phyloP scores from a whole-genome alignment of 306 rosid genomes.

The Cicer yamashitae region DNA sequence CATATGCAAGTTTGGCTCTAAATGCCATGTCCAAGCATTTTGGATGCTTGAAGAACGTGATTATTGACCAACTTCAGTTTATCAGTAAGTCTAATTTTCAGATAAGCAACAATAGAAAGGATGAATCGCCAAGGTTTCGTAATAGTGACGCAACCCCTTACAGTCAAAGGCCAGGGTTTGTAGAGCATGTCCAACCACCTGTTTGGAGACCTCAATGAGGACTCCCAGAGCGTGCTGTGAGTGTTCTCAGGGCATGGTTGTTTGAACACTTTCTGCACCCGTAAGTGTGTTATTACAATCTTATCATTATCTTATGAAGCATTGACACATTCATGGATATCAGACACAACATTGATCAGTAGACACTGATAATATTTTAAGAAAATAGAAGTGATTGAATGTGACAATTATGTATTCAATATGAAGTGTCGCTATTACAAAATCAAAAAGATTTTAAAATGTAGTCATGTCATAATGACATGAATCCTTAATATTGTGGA shows the following conservation, averaged over 20 bases:
- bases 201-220: constrained; percentile 96
- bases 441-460: neutral
- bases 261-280: constrained; percentile 93
- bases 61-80: constrained; percentile 79
- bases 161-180: constrained; percentile 62
- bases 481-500: neutral
- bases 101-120: constrained; percentile 50
- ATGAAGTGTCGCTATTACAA: neutral
- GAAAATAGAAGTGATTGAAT: neutral
- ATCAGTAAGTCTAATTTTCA: constrained; percentile 47
- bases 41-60: constrained; percentile 71
- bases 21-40: constrained; percentile 85
- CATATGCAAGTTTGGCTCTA: constrained; percentile 77
- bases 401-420: neutral
- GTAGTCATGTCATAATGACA: neutral
- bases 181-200: constrained; percentile 67
- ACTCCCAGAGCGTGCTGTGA: constrained; percentile 84
- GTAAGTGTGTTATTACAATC: constrained; percentile 53
- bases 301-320: neutral
- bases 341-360: neutral
- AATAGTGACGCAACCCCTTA: constrained; percentile 46
- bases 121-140: constrained; percentile 54
- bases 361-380: neutral
- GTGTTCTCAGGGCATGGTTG: constrained; percentile 82
- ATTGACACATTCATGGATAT: neutral